Evolutionary conservation across 169 alveolate genomes (phyloP).

Genomic region (Eimeria necatrix): DNA sequence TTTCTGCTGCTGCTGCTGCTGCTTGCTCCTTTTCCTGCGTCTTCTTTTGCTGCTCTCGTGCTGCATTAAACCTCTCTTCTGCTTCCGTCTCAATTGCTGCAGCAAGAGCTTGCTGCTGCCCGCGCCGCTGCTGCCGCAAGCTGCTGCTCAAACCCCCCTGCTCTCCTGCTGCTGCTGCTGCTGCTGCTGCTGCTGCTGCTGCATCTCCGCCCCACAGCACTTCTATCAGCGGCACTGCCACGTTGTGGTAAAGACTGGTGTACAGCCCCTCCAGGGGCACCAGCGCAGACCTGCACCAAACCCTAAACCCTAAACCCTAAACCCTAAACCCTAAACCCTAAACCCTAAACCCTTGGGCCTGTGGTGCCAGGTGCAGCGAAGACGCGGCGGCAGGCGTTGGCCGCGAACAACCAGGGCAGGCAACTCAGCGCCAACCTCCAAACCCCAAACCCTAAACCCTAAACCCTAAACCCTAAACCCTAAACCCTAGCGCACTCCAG

Average conservation of each 20-base stretch:
- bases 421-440: too few relatives aligned
- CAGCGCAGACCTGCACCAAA: neutral
- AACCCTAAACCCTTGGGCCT: slow-evolving; percentile 25
- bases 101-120: neutral
- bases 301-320: neutral
- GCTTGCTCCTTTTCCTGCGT: neutral
- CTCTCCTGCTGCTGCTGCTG: too few relatives aligned
- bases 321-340: slow-evolving; percentile 33
- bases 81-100: neutral
- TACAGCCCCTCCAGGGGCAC: neutral
- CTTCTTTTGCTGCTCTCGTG: neutral
- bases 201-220: neutral
- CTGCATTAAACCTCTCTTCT: neutral
- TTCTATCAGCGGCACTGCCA: neutral
- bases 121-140: neutral
- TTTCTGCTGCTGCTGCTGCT: neutral
- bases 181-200: neutral
- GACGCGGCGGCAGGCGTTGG: too few relatives aligned
- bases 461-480: too few relatives aligned
- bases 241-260: neutral
- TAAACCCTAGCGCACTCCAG: too few relatives aligned
- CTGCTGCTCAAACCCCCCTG: too few relatives aligned
- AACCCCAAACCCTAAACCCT: too few relatives aligned
- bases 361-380: too few relatives aligned
- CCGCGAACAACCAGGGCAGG: too few relatives aligned